Conservation (phyloP, 768 basidiomycete genomes). For the Trametes cinnabarina region DNA sequence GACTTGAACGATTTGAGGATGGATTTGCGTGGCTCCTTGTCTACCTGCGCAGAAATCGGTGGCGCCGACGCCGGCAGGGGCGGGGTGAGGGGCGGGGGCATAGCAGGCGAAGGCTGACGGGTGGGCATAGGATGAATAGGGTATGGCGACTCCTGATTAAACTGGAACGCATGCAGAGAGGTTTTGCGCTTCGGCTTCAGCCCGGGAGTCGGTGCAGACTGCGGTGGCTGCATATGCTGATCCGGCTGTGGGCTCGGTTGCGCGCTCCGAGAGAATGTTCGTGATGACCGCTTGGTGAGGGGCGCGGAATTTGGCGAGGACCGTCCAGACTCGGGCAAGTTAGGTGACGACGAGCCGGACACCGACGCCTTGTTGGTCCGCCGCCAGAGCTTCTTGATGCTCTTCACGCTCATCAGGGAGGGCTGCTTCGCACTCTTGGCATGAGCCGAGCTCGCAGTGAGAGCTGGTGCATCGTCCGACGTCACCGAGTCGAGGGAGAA, state of each 20-base stretch:
- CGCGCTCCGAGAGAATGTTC: conserved; percentile 15
- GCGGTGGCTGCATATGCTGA: conserved; percentile 16
- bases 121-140: conserved; percentile 38
- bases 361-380: conserved; percentile 52
- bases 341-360: conserved; percentile 14
- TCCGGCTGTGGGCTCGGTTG: conserved; percentile 17
- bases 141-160: conserved; percentile 75
- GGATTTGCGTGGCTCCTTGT: conserved; percentile 58
- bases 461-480: conserved; percentile 23
- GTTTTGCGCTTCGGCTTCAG: conserved; percentile 34
- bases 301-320: conserved; percentile 25
- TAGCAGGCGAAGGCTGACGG: conserved; percentile 19
- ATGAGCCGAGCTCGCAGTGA: neutral
- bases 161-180: conserved; percentile 49
- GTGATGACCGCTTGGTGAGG: conserved; percentile 11
- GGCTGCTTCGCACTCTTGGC: conserved; percentile 34
- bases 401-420: conserved; percentile 67
- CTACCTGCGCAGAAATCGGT: conserved; percentile 34
- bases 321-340: conserved; percentile 23
- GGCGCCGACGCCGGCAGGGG: conserved; percentile 22
- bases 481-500: conserved; percentile 75
- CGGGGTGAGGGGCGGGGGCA: conserved; percentile 22
- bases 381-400: conserved; percentile 75
- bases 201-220: conserved; percentile 35
- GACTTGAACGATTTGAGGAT: conserved; percentile 68